Base-by-base conservation (phyloP, 129 eudicot genomes). In the Smallanthus sonchifolius region DNA sequence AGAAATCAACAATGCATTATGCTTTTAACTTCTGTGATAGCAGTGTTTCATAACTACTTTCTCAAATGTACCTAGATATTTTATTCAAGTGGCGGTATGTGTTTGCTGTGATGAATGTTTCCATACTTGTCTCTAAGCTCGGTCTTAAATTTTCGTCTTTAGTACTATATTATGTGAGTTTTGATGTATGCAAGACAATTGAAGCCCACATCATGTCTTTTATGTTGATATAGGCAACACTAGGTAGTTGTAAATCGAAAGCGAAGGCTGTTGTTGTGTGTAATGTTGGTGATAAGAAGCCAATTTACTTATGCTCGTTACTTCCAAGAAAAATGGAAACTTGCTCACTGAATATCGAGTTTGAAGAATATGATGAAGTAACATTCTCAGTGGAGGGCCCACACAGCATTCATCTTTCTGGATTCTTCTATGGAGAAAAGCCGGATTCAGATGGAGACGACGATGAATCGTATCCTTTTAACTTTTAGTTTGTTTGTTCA, bases 351-450 rank as follows among this genome's bases (percentile, higher is more conserved):
- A 88, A 91, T 81, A 84, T 86, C 40, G 99, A 95, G 70, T 95
- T 91, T 74, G 97, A 95, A 80, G 99, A 95, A 78, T 87, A 85
- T 0, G 92, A 88, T 32, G 97, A 86, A 16, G 96, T 88, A 42
- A 84, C 84, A 9, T 91, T 95, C 75, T 88, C 99, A 10, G 93
- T 91, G 34, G 45, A 83, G 67, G 99, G 99, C 9, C 86, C 96
- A 16, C 86, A 87, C 73, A 91, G 87, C 43, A 75, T 95, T 63
- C 99, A 95, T 81, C 91, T 95, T 7, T 95, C 97, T 45, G 99
- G 99, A 35, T 91, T 86, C 87, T 85, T 88, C 64, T 88, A 69
- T 57, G 88, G 92, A 30, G 88, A 79, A 37, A 48, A 44, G 44
- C 86, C 86, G 56, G 89, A 86, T 69, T 45, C 69, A 45, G 54